A percentile compares a stretch with the other conserved stretches of the same genome.
phyloP scores from a whole-genome alignment of 805 yeast genomes.

The Saccharomycopsis babjevae region DNA sequence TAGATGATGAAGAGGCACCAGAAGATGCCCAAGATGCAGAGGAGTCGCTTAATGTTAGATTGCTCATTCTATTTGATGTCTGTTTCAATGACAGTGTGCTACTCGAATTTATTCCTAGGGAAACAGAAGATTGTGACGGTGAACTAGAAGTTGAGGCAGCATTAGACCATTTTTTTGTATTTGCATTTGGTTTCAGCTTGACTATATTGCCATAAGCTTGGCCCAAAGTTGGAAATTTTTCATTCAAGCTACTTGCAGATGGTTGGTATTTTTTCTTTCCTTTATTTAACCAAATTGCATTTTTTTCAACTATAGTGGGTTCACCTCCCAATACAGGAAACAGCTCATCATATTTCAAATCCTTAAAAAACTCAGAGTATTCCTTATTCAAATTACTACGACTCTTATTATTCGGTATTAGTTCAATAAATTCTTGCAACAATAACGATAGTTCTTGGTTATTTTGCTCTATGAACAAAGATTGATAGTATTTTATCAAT shows the following conservation, averaged over 20 bases:
- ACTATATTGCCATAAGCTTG: background rate
- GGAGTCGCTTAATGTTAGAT: slow-evolving; percentile 5
- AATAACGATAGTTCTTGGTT: slow-evolving; percentile 47
- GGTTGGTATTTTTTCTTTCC: background rate
- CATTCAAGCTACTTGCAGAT: background rate
- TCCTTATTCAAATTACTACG: slow-evolving; percentile 24
- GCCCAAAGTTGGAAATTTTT: background rate
- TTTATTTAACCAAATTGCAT: background rate
- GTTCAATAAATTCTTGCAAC: slow-evolving; percentile 49
- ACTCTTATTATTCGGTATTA: slow-evolving; percentile 37
- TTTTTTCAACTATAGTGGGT: background rate
- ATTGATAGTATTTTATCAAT: slow-evolving; percentile 36
- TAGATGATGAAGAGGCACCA: slow-evolving; percentile 26
- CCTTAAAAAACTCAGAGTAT: slow-evolving; percentile 15
- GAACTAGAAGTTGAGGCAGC: background rate
- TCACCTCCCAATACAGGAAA: slow-evolving; percentile 40
- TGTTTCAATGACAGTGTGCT: background rate
- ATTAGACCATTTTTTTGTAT: background rate
- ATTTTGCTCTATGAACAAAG: slow-evolving; percentile 33
- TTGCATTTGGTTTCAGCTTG: background rate
- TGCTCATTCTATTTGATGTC: background rate
- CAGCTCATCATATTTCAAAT: slow-evolving; percentile 24
- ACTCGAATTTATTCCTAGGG: background rate
- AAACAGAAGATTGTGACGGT: background rate
- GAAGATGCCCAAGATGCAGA: slow-evolving; percentile 22